These are phyloP conservation scores for Chytridiales sp. DNA, from an alignment of 371 early-diverging fungal species.

Conservation along the genomic window DNA sequence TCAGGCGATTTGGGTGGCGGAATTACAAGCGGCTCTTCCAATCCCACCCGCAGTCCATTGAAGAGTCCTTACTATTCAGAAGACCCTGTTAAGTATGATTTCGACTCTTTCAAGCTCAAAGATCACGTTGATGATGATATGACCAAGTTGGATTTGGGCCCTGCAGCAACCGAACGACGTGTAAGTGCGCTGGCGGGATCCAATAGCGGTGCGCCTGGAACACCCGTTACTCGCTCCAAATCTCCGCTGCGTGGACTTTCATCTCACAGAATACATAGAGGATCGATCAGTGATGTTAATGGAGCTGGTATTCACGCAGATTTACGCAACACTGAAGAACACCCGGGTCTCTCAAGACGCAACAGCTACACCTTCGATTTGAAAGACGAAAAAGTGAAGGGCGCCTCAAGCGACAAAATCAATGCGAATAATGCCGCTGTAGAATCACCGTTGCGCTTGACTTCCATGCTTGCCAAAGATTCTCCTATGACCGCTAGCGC, in stretches of 20 bases:
- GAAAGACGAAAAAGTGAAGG: no score
- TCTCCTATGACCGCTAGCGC: not conserved
- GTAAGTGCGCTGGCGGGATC: not conserved
- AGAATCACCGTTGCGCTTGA: not conserved
- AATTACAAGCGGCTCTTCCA: not conserved
- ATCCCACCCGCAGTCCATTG: conserved; percentile 31
- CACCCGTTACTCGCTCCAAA: conserved; percentile 10
- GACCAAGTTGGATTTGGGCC: conserved; percentile 29
- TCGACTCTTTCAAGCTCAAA: conserved; percentile 28
- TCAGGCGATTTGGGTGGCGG: conserved; percentile 8
- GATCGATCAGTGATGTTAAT: conserved; percentile 7
- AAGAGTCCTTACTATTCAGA: conserved; percentile 43
- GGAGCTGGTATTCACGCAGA: not conserved
- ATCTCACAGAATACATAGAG: conserved; percentile 4
- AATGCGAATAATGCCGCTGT: not conserved
- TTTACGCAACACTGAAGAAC: not conserved
- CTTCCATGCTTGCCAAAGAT: not conserved
- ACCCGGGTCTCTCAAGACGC: not conserved
- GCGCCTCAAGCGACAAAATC: not conserved
- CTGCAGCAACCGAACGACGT: not conserved
- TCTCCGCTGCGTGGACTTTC: conserved; percentile 11
- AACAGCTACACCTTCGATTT: conserved; percentile 30
- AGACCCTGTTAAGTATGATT: conserved; percentile 23
- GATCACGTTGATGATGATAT: conserved; percentile 35
- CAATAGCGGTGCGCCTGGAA: not conserved